phyloP scores from a whole-genome alignment of 345 rosid species.

The Fremontodendron californicum region DNA sequence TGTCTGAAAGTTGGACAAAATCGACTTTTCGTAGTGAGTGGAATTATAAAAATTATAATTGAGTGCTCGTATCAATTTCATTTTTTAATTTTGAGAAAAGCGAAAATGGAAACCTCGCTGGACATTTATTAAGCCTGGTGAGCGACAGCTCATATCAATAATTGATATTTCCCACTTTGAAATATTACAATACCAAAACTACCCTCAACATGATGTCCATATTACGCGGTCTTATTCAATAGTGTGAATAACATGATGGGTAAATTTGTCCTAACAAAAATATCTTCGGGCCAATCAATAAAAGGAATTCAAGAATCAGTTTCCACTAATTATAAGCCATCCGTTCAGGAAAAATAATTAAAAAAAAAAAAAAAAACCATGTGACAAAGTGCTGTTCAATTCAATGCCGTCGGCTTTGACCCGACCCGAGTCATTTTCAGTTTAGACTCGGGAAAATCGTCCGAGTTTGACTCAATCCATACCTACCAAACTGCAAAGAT shows the following conservation, averaged over 20 bases:
- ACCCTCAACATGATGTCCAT: conserved; percentile 22
- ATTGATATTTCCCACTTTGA: conserved; percentile 3
- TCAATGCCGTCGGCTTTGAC: conserved; percentile 29
- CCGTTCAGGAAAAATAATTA: background rate
- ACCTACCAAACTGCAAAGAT: conserved; percentile 16
- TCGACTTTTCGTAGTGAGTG: conserved; percentile 3
- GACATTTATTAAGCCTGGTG: conserved; percentile 39
- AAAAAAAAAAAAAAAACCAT: conserved; percentile 10
- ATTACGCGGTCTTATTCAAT: background rate
- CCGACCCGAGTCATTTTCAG: conserved; percentile 20
- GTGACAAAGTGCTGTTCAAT: conserved; percentile 9
- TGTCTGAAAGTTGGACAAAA: conserved; percentile 8
- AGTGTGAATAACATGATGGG: conserved; percentile 17
- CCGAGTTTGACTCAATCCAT: conserved; percentile 21
- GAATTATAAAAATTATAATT: background rate
- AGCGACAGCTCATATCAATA: conserved; percentile 47
- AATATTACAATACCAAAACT: conserved; percentile 12
- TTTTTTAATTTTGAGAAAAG: background rate
- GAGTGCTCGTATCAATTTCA: background rate
- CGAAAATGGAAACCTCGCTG: conserved; percentile 10
- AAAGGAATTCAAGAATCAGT: conserved; percentile 22
- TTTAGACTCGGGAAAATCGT: conserved; percentile 14
- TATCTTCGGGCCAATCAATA: conserved; percentile 19
- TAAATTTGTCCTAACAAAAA: conserved; percentile 24
- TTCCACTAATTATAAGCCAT: background rate